A percentile compares a stretch with the other conserved stretches of the same genome.
Evolutionary conservation across 768 basidiomycete species (phyloP).

Genomic region (Lactarius trivialis): DNA sequence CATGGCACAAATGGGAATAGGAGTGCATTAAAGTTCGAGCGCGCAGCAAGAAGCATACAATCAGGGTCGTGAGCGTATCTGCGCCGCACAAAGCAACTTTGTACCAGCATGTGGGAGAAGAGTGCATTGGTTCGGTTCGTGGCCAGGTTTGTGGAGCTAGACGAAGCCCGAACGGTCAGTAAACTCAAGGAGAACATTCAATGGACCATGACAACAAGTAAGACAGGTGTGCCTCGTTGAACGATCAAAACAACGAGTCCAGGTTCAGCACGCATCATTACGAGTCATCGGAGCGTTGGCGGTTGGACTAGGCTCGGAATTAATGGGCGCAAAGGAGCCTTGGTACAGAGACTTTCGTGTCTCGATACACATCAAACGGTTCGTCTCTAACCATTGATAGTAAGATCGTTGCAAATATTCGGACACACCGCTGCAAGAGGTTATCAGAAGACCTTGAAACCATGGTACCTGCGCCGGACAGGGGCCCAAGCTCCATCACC

Average conservation of each 20-base stretch:
- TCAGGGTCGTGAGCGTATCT: conserved; percentile 2
- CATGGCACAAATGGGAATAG: not conserved
- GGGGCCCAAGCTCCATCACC: not conserved
- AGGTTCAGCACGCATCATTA: not conserved
- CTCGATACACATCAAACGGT: not conserved
- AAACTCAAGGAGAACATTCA: not conserved
- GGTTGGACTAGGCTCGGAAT: not conserved
- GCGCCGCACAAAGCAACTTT: conserved; percentile 1
- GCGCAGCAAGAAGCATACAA: not conserved
- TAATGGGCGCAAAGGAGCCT: conserved; percentile 3
- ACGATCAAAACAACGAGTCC: not conserved
- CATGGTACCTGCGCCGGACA: not conserved
- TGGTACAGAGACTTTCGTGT: not conserved
- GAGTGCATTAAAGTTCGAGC: conserved; percentile 5
- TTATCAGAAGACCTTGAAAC: not conserved
- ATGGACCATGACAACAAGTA: conserved; percentile 7
- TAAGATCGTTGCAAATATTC: not conserved
- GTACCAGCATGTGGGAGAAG: not conserved
- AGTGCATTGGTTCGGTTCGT: conserved; percentile 8
- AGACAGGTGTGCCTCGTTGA: not conserved
- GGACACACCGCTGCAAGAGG: not conserved
- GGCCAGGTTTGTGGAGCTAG: not conserved
- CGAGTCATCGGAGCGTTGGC: not conserved
- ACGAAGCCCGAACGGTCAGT: not conserved
- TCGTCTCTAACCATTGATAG: conserved; percentile 5